These are phyloP conservation scores for Candida yuanshanica DNA, from an alignment of 805 yeast genomes.

Conservation along the genomic window DNA sequence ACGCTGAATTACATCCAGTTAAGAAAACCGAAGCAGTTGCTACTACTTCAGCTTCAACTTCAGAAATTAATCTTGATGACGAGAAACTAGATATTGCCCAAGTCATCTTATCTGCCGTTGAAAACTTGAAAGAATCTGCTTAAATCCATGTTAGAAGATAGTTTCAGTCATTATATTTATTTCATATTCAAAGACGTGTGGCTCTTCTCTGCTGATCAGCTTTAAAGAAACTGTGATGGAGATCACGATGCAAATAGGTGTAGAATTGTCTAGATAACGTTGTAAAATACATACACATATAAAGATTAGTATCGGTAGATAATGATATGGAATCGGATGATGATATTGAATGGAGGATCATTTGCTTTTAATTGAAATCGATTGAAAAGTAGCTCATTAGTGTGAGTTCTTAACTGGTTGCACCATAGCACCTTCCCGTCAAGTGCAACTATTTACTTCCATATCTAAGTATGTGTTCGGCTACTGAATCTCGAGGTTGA, in stretches of 20 bases:
- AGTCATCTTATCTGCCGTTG: slow-evolving; percentile 61
- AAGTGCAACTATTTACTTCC: too few species aligned
- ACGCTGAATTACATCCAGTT: slow-evolving; percentile 53
- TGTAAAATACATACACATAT: background rate
- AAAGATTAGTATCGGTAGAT: background rate
- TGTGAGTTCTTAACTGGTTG: too few species aligned
- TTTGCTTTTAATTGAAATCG: too few species aligned
- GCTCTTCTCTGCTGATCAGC: background rate
- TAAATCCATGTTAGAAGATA: background rate
- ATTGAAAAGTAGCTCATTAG: too few species aligned
- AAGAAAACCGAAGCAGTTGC: slow-evolving; percentile 23
- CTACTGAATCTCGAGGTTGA: too few species aligned
- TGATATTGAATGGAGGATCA: too few species aligned
- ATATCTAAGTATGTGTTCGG: too few species aligned
- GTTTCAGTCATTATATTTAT: background rate
- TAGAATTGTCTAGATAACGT: background rate
- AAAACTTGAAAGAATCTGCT: slow-evolving; percentile 35
- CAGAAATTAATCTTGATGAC: slow-evolving; percentile 71
- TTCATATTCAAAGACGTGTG: background rate
- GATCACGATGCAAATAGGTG: background rate
- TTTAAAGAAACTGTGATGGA: background rate
- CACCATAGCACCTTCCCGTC: too few species aligned
- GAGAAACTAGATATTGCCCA: slow-evolving; percentile 83
- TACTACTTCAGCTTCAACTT: slow-evolving; percentile 32
- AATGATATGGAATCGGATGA: too few species aligned